A percentile compares a stretch with the other conserved stretches of the same genome.
Evolutionary conservation across 2,329 filamentous ascomycete genomes (phyloP).

Genomic region (Fonsecaea erecta): DNA sequence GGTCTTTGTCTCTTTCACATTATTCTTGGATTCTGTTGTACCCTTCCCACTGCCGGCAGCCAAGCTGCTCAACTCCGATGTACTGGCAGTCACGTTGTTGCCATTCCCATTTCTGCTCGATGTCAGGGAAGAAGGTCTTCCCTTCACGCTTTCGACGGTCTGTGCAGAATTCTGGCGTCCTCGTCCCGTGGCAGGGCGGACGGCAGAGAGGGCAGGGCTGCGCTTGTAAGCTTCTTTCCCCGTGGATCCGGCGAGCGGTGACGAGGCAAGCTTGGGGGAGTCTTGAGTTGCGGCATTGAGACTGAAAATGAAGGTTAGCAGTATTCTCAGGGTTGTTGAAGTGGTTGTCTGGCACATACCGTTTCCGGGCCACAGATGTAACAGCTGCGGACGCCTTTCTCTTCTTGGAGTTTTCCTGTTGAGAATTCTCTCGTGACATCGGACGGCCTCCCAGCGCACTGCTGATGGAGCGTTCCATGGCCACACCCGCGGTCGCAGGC

Average conservation of each 20-base stretch:
- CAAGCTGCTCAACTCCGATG: conserved; percentile 41
- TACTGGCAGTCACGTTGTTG: conserved; percentile 54
- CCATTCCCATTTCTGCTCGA: conserved; percentile 64
- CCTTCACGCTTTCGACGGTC: conserved; percentile 47
- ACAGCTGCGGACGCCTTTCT: conserved; percentile 41
- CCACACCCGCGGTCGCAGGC: conserved; percentile 45
- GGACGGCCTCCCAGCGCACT: conserved; percentile 31
- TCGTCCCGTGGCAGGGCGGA: conserved; percentile 70
- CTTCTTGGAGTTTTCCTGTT: conserved; percentile 39
- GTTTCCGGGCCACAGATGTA: conserved; percentile 66
- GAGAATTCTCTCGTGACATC: conserved; percentile 38
- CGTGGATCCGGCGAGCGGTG: conserved; percentile 72
- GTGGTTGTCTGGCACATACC: conserved; percentile 56
- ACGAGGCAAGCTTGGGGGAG: conserved; percentile 74
- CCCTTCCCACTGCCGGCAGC: conserved; percentile 40
- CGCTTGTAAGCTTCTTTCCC: conserved; percentile 60
- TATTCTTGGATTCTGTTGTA: conserved; percentile 57
- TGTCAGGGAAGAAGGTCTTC: conserved; percentile 57
- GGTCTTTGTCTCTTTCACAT: conserved; percentile 55
- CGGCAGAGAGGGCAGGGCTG: conserved; percentile 65
- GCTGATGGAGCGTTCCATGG: conserved; percentile 72
- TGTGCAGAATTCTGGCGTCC: conserved; percentile 76
- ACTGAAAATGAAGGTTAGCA: conserved; percentile 18
- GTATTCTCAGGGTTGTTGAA: background rate
- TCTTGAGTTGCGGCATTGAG: conserved; percentile 53